phyloP scores from a whole-genome alignment of 352 stramenopile genomes.

The Pythium biforme region DNA sequence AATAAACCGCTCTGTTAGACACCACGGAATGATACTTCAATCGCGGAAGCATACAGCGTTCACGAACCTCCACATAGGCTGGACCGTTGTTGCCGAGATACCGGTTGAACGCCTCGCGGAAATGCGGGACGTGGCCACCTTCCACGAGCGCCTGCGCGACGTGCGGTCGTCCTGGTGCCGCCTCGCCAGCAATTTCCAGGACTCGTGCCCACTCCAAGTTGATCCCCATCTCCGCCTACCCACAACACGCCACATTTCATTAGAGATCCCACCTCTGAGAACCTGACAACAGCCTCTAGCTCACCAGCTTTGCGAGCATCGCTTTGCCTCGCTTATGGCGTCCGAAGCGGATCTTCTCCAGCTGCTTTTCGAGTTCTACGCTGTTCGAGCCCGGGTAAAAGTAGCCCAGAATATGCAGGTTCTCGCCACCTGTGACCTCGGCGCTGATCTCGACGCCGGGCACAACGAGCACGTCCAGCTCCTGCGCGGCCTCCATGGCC shows the following conservation, averaged over 20 bases:
- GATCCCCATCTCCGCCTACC: slow-evolving; percentile 78
- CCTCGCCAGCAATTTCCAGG: slow-evolving; percentile 79
- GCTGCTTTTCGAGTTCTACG: slow-evolving; percentile 61
- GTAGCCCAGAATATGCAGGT: slow-evolving; percentile 85
- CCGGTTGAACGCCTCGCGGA: slow-evolving; percentile 76
- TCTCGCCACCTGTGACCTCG: slow-evolving; percentile 81
- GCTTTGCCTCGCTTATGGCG: slow-evolving; percentile 79
- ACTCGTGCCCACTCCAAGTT: slow-evolving; percentile 80
- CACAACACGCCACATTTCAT: not conserved
- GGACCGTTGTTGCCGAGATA: slow-evolving; percentile 83
- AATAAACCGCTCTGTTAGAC: not conserved
- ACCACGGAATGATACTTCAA: not conserved
- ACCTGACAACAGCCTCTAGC: no score
- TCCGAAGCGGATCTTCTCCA: slow-evolving; percentile 76
- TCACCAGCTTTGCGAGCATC: slow-evolving; percentile 82
- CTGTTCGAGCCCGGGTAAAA: slow-evolving; percentile 83
- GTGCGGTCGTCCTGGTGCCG: slow-evolving; percentile 73
- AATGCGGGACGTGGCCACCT: slow-evolving; percentile 67
- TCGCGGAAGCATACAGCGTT: not conserved
- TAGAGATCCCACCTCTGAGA: not conserved
- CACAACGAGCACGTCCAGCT: slow-evolving; percentile 70
- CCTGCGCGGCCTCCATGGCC: slow-evolving; percentile 61
- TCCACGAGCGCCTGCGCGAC: slow-evolving; percentile 81
- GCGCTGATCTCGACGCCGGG: slow-evolving; percentile 86
- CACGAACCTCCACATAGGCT: slow-evolving; percentile 75